Evolutionary conservation across 2,329 filamentous ascomycete genomes (phyloP), one percentile per base, ranked within the genome.

Genomic region (Apiospora marii): DNA sequence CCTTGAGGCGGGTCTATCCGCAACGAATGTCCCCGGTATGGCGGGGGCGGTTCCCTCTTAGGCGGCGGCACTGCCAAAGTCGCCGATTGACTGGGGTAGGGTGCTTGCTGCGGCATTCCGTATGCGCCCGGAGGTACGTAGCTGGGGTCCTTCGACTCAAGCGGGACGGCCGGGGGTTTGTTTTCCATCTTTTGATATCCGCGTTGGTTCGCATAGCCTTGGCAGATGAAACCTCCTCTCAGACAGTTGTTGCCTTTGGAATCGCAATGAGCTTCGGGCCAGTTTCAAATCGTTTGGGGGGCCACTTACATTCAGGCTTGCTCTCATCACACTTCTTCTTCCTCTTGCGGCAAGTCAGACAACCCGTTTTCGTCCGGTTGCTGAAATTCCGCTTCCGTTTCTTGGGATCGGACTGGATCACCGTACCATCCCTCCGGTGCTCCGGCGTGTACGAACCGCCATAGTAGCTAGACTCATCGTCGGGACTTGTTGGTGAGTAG

Each of bases 321-420:
- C 89, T 90, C 85, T 98, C 96, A 80, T 98, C 96, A 80, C 96
- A 98, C 84, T 98, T 98, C 90, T 98, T 98, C 88, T 98, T 98
- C 73, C 96, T 90, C 80, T 91, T 90, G 73, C 96, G 89, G 81
- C 96, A 98, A 7, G 96, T 98, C 83, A 97, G 91, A 82, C 96
- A 98, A 44, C 95, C 95, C 13, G 95, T 98, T 84, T 98, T 98
- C 27, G 96, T 98, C 73, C 96, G 90, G 82, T 98, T 98, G 84
- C 94, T 97, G 79, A 98, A 98, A 79, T 94, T 94, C 51, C 92
- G 88, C 82, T 94, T 94, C 68, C 92, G 85, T 81, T 92, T 93
- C 82, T 93, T 93, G 4, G 88, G 86, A 76, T 92, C 90, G 6
- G 88, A 87, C 78, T 90, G 88, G 48, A 90, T 82, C 43, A 86